Evolutionary conservation across 1,139 yeast species (phyloP).

Genomic region (Entelexis paramagnoliae): DNA sequence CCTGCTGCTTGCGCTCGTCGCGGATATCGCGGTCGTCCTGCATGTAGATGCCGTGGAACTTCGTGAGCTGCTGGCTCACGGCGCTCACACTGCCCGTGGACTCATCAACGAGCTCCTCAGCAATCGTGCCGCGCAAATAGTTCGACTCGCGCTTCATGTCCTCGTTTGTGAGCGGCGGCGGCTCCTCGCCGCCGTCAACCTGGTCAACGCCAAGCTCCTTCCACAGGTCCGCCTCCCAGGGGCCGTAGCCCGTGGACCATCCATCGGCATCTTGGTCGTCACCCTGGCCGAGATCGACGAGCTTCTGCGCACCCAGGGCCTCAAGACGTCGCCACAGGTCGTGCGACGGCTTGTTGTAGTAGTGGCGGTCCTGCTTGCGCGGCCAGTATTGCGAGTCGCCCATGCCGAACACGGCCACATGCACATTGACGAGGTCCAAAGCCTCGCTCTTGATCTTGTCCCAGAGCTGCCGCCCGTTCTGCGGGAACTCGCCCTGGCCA

Average conservation of each 20-base stretch:
- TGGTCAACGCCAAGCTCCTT: slow-evolving; percentile 78
- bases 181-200: slow-evolving; percentile 81
- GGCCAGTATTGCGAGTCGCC: slow-evolving; percentile 98
- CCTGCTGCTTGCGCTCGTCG: slow-evolving; percentile 83
- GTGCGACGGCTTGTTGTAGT: slow-evolving; percentile 83
- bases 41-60: slow-evolving; percentile 97
- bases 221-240: slow-evolving; percentile 84
- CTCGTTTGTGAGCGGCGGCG: slow-evolving; percentile 91
- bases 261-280: slow-evolving; percentile 98
- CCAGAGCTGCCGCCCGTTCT: slow-evolving; percentile 88
- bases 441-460: slow-evolving; percentile 61
- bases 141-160: slow-evolving; percentile 85
- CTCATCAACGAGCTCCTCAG: slow-evolving; percentile 68
- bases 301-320: slow-evolving; percentile 61
- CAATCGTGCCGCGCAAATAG: slow-evolving; percentile 87
- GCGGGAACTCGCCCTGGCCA: slow-evolving; percentile 97
- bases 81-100: slow-evolving; percentile 89
- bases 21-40: slow-evolving; percentile 97
- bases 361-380: slow-evolving; percentile 86
- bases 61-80: slow-evolving; percentile 88
- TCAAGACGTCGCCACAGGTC: slow-evolving; percentile 58
- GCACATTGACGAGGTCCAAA: slow-evolving; percentile 51
- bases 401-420: slow-evolving; percentile 72
- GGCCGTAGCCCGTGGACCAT: slow-evolving; percentile 74
- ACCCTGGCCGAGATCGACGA: slow-evolving; percentile 75